Evolutionary conservation across 2,329 filamentous ascomycete species (phyloP), one percentile per base, ranked within the genome.

Genomic region (Dichotomopilus funicola): DNA sequence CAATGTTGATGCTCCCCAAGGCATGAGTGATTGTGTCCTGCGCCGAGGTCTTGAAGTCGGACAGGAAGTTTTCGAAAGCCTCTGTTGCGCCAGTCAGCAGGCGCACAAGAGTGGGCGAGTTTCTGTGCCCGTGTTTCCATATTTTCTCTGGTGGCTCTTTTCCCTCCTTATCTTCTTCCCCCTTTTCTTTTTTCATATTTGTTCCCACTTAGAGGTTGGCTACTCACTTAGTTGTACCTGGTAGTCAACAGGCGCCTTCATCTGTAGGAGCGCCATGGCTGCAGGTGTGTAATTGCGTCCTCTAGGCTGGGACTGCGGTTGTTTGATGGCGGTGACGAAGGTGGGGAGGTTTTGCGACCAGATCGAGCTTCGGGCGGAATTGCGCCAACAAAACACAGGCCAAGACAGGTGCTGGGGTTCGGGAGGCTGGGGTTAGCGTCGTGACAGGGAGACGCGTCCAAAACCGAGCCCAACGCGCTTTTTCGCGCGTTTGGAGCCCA

Each of bases 21-120:
- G 91, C 91, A 69, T 91, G 86, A 41, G 89, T 85, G 63, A 95
- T 84, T 57, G 86, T 81, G 57, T 79, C 81, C 71, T 78, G 83
- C 55, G 76, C 87, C 67, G 78, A 85, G 54, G 86, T 86, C 76
- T 99, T 97, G 83, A 95, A 99, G 61, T 85, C 84, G 65, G 81
- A 78, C 60, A 99, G 78, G 70, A 99, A 99, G 67, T 88, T 85
- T 73, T 95, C 86, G 71, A 99, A 94, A 50, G 87, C 87, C 64
- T 72, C 88, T 92, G 64, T n/a, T 6, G 6, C 6, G 35, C 57
- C 37, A 5, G 48, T 43, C 7, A 48, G 55, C 36, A 60, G 56
- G 8, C 34, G 5, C 7, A 13, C 53, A 19, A 31, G 41, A 35
- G n/a, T 31, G 34, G 11, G 8, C 2, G 9, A 40, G 8, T 45